A percentile compares a stretch with the other conserved stretches of the same genome.
These are phyloP conservation scores for Albizia julibrissin DNA, from an alignment of 306 rosid genomes.

Conservation along the genomic window DNA sequence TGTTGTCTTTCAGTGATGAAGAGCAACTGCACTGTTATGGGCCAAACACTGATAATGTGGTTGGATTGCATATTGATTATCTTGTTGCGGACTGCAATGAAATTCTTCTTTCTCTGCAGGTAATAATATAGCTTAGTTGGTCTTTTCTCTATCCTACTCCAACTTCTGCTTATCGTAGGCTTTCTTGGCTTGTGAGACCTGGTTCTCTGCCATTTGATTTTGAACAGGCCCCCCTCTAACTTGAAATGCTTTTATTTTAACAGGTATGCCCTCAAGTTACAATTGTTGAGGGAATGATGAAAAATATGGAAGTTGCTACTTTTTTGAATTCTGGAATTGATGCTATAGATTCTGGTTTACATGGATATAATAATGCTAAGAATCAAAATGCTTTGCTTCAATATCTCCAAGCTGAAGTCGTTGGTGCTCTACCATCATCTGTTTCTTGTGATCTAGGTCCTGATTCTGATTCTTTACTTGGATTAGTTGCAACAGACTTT, in stretches of 20 bases:
- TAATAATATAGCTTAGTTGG: conserved; percentile 40
- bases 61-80: conserved; percentile 47
- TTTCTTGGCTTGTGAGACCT: conserved; percentile 29
- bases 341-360: conserved; percentile 34
- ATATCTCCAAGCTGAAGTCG: conserved; percentile 68
- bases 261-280: conserved; percentile 72
- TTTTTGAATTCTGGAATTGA: conserved; percentile 48
- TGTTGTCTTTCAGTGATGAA: conserved; percentile 66
- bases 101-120: conserved; percentile 65
- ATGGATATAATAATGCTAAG: conserved; percentile 28
- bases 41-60: conserved; percentile 34
- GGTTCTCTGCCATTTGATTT: conserved; percentile 30
- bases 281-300: conserved; percentile 61
- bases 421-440: conserved; percentile 63
- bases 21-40: conserved; percentile 38
- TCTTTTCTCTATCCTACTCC: not conserved
- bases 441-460: conserved; percentile 44
- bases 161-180: conserved; percentile 17
- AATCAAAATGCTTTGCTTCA: conserved; percentile 47
- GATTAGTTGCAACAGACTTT: conserved; percentile 45
- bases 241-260: conserved; percentile 37
- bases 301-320: conserved; percentile 61
- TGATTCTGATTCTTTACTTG: conserved; percentile 46
- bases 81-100: conserved; percentile 69
- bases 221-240: conserved; percentile 35